Evolutionary conservation across 129 eudicot species (phyloP), one percentile per base, ranked within the genome.

Genomic region (Deinandra increscens): DNA sequence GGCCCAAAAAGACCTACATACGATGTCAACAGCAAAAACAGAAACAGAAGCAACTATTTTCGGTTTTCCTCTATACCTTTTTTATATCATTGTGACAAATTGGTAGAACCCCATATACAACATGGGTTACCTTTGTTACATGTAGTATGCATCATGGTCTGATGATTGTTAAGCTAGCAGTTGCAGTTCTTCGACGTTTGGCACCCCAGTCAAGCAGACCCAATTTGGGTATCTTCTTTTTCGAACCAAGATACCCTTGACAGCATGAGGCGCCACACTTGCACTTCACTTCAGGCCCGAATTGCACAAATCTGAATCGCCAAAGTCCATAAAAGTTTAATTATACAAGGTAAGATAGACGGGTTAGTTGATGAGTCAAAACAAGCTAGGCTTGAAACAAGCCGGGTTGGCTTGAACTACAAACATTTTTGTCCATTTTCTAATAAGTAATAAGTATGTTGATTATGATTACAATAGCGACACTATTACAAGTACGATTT

Each of bases 251-350:
- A 78, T 79, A 81, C 23, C 98, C 96, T 77, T 83, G 89, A 70
- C 98, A 92, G 59, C 80, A 89, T 26, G 79, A 59, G 33, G 96
- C 91, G 15, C 96, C 96, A 38, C 96, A 92, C 5, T 84, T 76
- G 70, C 98, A 92, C 85, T 84, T 84, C 2, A 92, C 98, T 75
- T 89, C 98, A 0, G 89, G 81, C 61, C 98, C 96, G 39, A 92
- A 92, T 41, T 92, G 98, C 66, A 86, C 91, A 84, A 92, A 92
- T 76, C 98, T 92, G 77, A 48, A 79, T 42, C 5, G 39, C 45
- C 41, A 63, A 51, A 22, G 51, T 20, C 10, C n/a, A 55, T n/a
- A 17, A 34, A 13, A 20, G n/a, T 58, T n/a, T 1, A 44, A 23
- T 39, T 38, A 15, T n/a, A 70, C 11, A 3, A 3, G 3, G 44